A percentile compares a stretch with the other conserved stretches of the same genome.
Evolutionary conservation across 805 yeast genomes (phyloP).

Genomic region (Monosporozyma aquatica): DNA sequence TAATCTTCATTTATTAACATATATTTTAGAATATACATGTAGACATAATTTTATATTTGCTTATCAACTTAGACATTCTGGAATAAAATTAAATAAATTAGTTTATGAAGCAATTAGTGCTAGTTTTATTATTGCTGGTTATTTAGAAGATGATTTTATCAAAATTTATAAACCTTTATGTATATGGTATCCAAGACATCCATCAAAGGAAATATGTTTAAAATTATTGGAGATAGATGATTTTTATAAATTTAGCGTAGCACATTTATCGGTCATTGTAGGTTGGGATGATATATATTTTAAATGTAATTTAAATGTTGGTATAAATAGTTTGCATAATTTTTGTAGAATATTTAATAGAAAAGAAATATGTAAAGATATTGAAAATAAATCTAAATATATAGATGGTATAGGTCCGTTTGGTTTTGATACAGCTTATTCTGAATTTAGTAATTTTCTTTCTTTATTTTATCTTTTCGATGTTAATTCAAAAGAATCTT

Average conservation of each 20-base stretch:
- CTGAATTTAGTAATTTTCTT: too few species aligned
- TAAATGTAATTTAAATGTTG: not conserved
- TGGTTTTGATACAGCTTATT: too few species aligned
- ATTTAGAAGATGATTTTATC: constrained; percentile 3
- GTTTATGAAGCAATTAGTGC: not conserved
- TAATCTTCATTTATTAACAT: not conserved
- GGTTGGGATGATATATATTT: not conserved
- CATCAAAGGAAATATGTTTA: constrained; percentile 3
- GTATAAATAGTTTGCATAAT: not conserved
- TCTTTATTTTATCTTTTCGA: too few species aligned
- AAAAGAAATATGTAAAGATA: too few species aligned
- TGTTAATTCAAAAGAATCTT: not conserved
- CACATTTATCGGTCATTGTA: not conserved
- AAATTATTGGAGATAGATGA: constrained; percentile 2
- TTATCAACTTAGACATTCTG: not conserved
- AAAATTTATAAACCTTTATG: not conserved
- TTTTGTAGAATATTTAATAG: not conserved
- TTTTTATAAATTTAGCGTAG: constrained; percentile 3
- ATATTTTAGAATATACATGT: not conserved
- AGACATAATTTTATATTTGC: constrained; percentile 2
- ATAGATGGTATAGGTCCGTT: too few species aligned
- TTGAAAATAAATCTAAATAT: not conserved
- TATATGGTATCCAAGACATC: constrained; percentile 4
- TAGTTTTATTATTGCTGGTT: not conserved
- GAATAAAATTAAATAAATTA: not conserved